These are phyloP conservation scores for Dendrothele bispora DNA, from an alignment of 768 basidiomycete genomes.

Conservation along the genomic window DNA sequence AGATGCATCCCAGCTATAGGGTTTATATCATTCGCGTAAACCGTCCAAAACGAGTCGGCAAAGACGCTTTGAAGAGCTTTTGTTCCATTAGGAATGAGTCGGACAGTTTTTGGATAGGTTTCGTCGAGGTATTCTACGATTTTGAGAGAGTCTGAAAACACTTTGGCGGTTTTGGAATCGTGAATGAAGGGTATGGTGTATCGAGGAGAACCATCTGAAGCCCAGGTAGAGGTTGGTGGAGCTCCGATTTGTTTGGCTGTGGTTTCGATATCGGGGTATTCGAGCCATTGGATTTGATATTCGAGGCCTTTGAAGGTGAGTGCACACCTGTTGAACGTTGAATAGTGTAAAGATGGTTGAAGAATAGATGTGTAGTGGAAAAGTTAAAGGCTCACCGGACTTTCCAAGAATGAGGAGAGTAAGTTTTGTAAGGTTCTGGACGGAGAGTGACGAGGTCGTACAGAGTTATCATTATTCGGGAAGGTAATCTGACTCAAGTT, in stretches of 20 bases:
- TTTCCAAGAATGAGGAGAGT: too few species aligned
- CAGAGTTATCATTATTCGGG: too few species aligned
- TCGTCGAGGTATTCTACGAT: conserved; percentile 48
- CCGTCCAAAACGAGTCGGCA: conserved; percentile 1
- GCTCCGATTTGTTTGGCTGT: conserved; percentile 29
- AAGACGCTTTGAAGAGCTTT: conserved; percentile 32
- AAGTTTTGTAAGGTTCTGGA: too few species aligned
- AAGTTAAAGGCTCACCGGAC: too few species aligned
- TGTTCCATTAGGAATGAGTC: conserved; percentile 32
- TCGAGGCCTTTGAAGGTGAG: conserved; percentile 18
- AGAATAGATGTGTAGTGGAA: too few species aligned
- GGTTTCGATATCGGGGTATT: conserved; percentile 38
- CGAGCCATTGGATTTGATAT: conserved; percentile 43
- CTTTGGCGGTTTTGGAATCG: conserved; percentile 34
- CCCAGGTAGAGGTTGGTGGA: conserved; percentile 18
- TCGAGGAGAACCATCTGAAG: conserved; percentile 23
- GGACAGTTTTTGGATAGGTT: conserved; percentile 35
- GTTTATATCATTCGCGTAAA: too few species aligned
- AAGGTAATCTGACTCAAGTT: too few species aligned
- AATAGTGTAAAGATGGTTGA: too few species aligned
- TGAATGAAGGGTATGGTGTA: conserved; percentile 46
- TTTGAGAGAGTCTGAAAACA: conserved; percentile 34
- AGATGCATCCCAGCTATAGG: too few species aligned
- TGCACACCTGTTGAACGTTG: conserved; percentile 16
- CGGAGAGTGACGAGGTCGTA: too few species aligned